A percentile compares a stretch with the other conserved stretches of the same genome.
These are phyloP conservation scores for Mycena amicta DNA, from an alignment of 768 basidiomycete genomes.

Conservation along the genomic window DNA sequence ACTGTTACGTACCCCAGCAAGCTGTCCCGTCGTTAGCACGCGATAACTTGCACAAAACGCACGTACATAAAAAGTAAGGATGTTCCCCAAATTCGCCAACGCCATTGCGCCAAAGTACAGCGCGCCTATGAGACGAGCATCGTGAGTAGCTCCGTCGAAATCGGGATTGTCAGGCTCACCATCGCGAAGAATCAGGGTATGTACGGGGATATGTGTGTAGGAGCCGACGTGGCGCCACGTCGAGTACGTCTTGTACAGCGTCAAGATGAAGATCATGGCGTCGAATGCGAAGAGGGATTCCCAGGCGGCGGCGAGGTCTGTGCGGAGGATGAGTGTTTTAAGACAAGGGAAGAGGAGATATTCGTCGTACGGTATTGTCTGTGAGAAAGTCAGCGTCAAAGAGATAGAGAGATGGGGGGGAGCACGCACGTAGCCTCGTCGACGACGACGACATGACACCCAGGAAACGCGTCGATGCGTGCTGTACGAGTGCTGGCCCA, in stretches of 20 bases:
- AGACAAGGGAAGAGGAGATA: background rate
- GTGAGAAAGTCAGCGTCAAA: background rate
- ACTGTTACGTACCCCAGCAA: too few species aligned
- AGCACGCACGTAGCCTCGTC: background rate
- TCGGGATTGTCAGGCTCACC: background rate
- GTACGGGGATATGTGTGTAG: background rate
- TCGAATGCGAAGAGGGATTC: slow-evolving; percentile 56
- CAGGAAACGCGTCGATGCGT: background rate
- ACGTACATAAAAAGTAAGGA: background rate
- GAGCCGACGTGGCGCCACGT: background rate
- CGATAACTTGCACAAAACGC: background rate
- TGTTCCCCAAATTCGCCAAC: background rate
- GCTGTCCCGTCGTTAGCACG: background rate
- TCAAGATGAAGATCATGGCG: slow-evolving; percentile 47
- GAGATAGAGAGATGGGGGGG: background rate
- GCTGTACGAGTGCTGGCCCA: background rate
- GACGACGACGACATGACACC: background rate
- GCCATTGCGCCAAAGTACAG: background rate
- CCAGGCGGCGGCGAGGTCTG: slow-evolving; percentile 46
- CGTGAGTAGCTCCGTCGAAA: background rate
- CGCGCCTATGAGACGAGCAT: background rate
- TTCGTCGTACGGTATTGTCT: background rate
- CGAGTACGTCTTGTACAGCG: slow-evolving; percentile 44
- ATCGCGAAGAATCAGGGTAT: background rate
- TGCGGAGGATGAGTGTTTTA: too few species aligned